Evolutionary conservation across 2,329 filamentous ascomycete genomes (phyloP), one percentile per base, ranked within the genome.

Genomic region (Sporothrix euskadiensis): DNA sequence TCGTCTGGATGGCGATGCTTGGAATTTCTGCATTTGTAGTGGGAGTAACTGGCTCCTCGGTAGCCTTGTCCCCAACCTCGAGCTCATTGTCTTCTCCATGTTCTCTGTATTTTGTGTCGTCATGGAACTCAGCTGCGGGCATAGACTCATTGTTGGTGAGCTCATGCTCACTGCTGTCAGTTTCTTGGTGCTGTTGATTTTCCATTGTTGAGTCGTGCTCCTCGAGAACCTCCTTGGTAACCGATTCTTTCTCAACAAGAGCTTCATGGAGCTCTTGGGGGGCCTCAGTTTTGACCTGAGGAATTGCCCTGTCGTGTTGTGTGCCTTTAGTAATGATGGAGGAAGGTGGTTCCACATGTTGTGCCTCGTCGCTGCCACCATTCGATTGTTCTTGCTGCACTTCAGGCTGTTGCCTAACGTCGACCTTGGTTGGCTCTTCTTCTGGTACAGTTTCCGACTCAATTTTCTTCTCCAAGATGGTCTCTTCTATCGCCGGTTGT

Each of bases 1-100:
- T 32, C 3, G 56, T 70, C n/a, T 70, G 49, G 12, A 59, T 57
- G 16, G 52, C 12, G 12, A 70, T 70, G 35, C 35, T 70, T 44
- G 68, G 68, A 7, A 57, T 57, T 14, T 14, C 22, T n/a, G 35
- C n/a, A 9, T 30, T 22, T 16, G 12, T 12, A 14, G 14, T 12
- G 30, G 39, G 26, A 10, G 41, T 8, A 10, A 1, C 22, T 14
- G 14, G 68, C 12, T 41, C 32, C 16, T 19, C 66, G 4, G 9
- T 9, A 14, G 10, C 22, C 12, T 56, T 12, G 26, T 35, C 10
- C 12, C 30, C 9, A 6, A 39, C 9, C 16, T 35, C 35, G 35
- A 5, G 35, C 35, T 35, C 35, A 35, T 35, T 8, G 35, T 8
- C 4, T 35, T 35, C 35, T 35, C 19, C 30, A 10, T 32, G 26